A percentile compares a stretch with the other conserved stretches of the same genome.
These are phyloP conservation scores for Lentinula aciculospora DNA, from an alignment of 768 basidiomycete genomes.

Conservation along the genomic window DNA sequence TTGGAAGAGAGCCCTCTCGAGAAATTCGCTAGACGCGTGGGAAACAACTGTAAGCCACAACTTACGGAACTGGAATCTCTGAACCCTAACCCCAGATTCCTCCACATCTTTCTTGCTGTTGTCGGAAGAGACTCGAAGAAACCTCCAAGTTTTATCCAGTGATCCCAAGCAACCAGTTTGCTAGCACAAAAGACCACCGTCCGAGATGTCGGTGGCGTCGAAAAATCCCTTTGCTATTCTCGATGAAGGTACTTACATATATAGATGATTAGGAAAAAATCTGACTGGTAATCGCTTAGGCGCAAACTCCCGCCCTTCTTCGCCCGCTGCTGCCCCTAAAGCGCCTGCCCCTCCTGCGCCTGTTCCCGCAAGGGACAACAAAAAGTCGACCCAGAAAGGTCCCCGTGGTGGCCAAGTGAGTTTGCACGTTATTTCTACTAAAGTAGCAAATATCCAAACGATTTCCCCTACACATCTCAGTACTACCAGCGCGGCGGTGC, in stretches of 20 bases:
- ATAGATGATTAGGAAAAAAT: constrained; percentile 7
- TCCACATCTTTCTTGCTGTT: background rate
- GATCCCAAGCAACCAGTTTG: constrained; percentile 1
- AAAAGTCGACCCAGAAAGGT: constrained; percentile 26
- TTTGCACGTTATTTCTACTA: background rate
- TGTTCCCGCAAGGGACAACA: constrained; percentile 26
- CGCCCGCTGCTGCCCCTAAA: constrained; percentile 28
- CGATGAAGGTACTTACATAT: constrained; percentile 45
- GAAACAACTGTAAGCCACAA: background rate
- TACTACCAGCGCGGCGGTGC: constrained; percentile 46
- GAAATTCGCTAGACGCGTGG: background rate
- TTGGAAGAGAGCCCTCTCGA: background rate
- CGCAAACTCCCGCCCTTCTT: constrained; percentile 43
- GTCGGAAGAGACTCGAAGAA: background rate
- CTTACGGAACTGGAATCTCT: background rate
- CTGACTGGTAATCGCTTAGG: constrained; percentile 13
- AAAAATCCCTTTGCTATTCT: constrained; percentile 83
- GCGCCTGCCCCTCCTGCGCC: constrained; percentile 20
- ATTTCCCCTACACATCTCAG: constrained; percentile 21
- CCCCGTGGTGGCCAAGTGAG: constrained; percentile 18
- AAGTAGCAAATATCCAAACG: background rate
- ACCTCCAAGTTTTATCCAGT: background rate
- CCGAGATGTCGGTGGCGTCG: constrained; percentile 83
- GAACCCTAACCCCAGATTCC: background rate
- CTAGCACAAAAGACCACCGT: constrained; percentile 23